Base-by-base conservation (phyloP, 768 basidiomycete genomes). In the Daedalea quercina region DNA sequence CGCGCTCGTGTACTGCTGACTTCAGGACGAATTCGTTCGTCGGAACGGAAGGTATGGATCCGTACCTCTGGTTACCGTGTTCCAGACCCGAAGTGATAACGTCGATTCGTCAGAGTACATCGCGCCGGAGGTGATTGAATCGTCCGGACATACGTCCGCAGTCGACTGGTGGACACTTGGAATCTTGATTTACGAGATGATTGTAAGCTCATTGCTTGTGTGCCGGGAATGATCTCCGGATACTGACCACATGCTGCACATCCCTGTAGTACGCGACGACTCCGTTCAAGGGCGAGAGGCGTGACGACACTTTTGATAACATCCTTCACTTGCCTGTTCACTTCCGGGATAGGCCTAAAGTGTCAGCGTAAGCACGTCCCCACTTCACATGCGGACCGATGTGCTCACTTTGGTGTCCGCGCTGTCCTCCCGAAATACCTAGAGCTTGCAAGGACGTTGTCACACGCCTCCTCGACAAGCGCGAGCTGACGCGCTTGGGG, bases 131-230 rank as follows among this genome's bases (percentile, higher is more conserved):
- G 96, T 99, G 54, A 96, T 99, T 66, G 89, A 90, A 61, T 92
- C 91, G 44, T 82, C 89, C 67, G 95, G 96, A 17, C 96, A 99
- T 70, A 96, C 94, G 34, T 93, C 93, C 56, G 94, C 95, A 13
- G 96, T 99, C 48, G 96, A 99, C 72, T 99, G 95, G 95, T 94
- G 92, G 96, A 98, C 96, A 28, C 75, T 97, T 47, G 96, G 96
- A 35, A 97, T 98, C 64, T 81, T 99, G 64, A 91, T 98, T 63
- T 96, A 94, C 75, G 96, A 99, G 74, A 96, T 96, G 92, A 93
- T 94, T 70, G 90, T 93, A 78, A 79, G 90, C 82, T 11, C 24
- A 15, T 44, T 43, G 25, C 22, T 13, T 51, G 47, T 35, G 19
- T 19, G 15, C 40, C 3, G n/a, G 40, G 17, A 28, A 23, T 34